Base-by-base conservation (phyloP, 768 basidiomycete genomes). In the Wakefieldia striispora region DNA sequence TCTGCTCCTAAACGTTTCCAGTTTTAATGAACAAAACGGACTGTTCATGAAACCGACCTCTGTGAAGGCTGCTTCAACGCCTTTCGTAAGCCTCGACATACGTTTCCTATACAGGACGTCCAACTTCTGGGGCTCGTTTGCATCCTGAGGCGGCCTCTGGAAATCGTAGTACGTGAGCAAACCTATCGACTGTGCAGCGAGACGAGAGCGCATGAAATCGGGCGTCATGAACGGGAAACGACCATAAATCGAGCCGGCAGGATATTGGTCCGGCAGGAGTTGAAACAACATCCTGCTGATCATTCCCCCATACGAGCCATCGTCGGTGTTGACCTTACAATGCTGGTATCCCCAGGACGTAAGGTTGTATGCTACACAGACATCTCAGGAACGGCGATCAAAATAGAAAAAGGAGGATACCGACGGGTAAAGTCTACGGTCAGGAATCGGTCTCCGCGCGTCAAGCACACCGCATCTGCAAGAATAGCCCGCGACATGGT, bases 401-500 rank as follows among this genome's bases (percentile, higher is more conserved):
- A 33, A 17, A 16, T 10, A 20, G 26, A 43, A 27, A 35, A 10
- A 40, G 39, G 24, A 13, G 6, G 35, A 24, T 21, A 72, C 86
- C 19, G 56, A 87, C 88, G 87, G 8, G 87, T 91, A 59, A 82
- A 83, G 37, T 91, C 88, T 9, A 76, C 75, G 1, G 90, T 91
- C 55, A 88, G 68, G 71, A 87, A 91, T 6, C 86, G 80, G 62
- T 93, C 91, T 7, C 91, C 89, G 27, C 90, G 80, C 26, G 79
- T 81, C 49, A 92, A 72, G 53, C 76, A 81, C 31, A 91, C 83
- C 2, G 88, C 89, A 62, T 91, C 88, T 11, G 83, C 75, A 13
- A 94, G 73, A 54, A 94, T 92, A n/a, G 88, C 86, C 38, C 91
- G 76, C 7, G 88, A 88, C 55, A 89, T 85, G 5, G 91, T 91